A percentile compares a stretch with the other conserved stretches of the same genome.
Conservation (phyloP, 1,284 basidiomycete species). For the Apiotrichum porosum region DNA sequence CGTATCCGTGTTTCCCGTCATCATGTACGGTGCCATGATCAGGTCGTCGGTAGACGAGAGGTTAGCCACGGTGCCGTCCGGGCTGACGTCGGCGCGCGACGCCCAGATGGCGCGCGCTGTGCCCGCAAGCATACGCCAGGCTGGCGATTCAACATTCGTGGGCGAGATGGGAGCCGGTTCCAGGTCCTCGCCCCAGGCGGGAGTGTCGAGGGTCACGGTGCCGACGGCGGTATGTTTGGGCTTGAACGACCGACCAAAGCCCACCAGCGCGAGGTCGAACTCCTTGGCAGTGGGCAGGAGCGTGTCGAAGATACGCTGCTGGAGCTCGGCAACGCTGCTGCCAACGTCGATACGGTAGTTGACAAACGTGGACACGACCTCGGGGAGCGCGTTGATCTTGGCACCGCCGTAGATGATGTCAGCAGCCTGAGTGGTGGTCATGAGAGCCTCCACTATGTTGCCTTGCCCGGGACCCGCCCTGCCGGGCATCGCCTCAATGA, state of each 20-base stretch:
- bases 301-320: constrained; percentile 31
- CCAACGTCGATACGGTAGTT: constrained; percentile 48
- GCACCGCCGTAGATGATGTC: constrained; percentile 43
- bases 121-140: constrained; percentile 39
- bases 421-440: constrained; percentile 41
- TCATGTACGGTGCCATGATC: constrained; percentile 33
- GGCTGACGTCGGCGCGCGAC: constrained; percentile 19
- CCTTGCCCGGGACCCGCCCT: no score
- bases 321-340: constrained; percentile 33
- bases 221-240: no score
- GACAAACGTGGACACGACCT: constrained; percentile 36
- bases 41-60: no score
- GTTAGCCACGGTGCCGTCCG: no score
- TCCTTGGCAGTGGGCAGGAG: constrained; percentile 32
- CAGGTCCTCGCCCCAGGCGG: constrained; percentile 36
- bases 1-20: constrained; percentile 44
- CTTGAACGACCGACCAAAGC: no score
- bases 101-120: constrained; percentile 32
- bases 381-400: constrained; percentile 39
- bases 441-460: constrained; percentile 11
- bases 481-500: constrained; percentile 3
- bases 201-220: no score
- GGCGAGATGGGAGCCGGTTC: constrained; percentile 45
- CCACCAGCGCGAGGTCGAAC: constrained; percentile 28
- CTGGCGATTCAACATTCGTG: constrained; percentile 28